Evolutionary conservation across 1,284 basidiomycete species (phyloP).

Genomic region (Acaromyces ingoldii): DNA sequence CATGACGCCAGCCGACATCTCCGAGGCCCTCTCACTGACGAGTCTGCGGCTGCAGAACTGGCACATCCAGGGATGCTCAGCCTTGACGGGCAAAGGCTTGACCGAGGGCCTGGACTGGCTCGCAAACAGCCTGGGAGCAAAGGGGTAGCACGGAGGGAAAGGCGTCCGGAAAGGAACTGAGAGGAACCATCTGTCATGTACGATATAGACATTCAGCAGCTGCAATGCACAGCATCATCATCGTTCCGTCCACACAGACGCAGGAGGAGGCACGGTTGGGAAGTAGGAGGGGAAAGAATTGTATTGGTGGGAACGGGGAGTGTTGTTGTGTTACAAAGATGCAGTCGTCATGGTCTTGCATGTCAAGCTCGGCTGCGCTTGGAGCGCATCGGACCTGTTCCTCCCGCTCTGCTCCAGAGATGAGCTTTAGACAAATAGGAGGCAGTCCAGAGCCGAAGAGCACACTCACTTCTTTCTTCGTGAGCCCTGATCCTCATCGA

Average conservation of each 20-base stretch:
- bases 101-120: conserved; percentile 47
- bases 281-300: too few relatives aligned
- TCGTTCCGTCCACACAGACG: too few relatives aligned
- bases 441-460: not conserved
- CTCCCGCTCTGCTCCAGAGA: not conserved
- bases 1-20: conserved; percentile 56
- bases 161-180: too few relatives aligned
- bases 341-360: too few relatives aligned
- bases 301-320: too few relatives aligned
- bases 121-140: conserved; percentile 30
- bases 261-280: too few relatives aligned
- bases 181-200: too few relatives aligned
- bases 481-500: not conserved
- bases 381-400: not conserved
- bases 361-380: conserved; percentile 3
- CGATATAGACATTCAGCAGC: too few relatives aligned
- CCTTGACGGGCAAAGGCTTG: conserved; percentile 52
- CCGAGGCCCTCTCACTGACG: conserved; percentile 55
- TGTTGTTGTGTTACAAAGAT: too few relatives aligned
- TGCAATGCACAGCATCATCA: too few relatives aligned
- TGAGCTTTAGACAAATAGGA: not conserved
- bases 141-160: conserved; percentile 12
- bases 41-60: conserved; percentile 55
- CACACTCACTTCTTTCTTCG: conserved; percentile 5
- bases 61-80: conserved; percentile 58